These are phyloP conservation scores for Ustilaginoidea virens DNA, from an alignment of 2,329 filamentous ascomycete species.

Conservation along the genomic window DNA sequence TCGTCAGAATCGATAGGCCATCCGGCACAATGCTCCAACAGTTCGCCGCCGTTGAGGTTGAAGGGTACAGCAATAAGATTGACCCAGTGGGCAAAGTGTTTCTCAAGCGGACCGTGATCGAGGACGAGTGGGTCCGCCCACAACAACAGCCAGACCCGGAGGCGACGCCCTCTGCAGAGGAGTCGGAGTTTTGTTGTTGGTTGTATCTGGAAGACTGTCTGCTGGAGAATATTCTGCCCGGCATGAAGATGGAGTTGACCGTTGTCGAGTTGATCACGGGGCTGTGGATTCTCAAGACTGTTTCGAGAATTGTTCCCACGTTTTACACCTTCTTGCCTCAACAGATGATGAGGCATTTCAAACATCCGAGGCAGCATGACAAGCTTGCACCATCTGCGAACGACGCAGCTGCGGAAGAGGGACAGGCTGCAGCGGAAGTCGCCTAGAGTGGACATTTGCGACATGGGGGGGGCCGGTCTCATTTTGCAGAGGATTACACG, in stretches of 20 bases:
- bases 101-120: constrained; percentile 28
- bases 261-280: constrained; percentile 46
- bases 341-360: constrained; percentile 53
- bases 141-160: constrained; percentile 5
- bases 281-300: constrained; percentile 46
- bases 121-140: constrained; percentile 29
- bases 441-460: no score
- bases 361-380: constrained; percentile 31
- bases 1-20: constrained; percentile 35
- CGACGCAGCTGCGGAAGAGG: constrained; percentile 13
- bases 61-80: constrained; percentile 16
- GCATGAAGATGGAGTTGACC: constrained; percentile 44
- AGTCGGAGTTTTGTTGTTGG: no score
- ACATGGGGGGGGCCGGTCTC: no score
- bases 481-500: no score
- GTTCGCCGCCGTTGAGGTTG: constrained; percentile 26
- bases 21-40: constrained; percentile 22
- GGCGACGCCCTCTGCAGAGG: constrained; percentile 11
- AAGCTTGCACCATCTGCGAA: constrained; percentile 30
- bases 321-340: constrained; percentile 54
- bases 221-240: constrained; percentile 37
- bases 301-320: constrained; percentile 38
- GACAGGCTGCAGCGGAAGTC: constrained; percentile 15
- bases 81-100: constrained; percentile 28
- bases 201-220: constrained; percentile 54